Base-by-base conservation (phyloP, 169 alveolate genomes). In the Plasmodium adleri region DNA sequence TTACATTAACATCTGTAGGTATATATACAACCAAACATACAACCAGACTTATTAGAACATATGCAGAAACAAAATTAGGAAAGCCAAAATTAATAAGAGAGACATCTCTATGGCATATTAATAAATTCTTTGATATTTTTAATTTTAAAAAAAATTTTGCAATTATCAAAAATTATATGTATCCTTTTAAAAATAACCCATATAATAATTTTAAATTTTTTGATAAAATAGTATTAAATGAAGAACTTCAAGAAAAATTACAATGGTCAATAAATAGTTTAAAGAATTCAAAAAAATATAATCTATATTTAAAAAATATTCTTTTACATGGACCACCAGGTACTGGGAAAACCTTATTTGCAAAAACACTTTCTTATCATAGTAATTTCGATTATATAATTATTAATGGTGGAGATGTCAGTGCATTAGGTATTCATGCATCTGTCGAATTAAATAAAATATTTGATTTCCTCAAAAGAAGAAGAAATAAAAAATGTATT, bases 371-470 rank as follows among this genome's bases (percentile, higher is more conserved):
- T 22, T 99, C 99, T 1, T 88, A 94, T 64, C 93, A 94, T 88
- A 96, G 99, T 39, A 99, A 99, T 22, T 83, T 97, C 88, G 99
- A 98, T 88, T 97, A 95, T 88, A 99, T 99, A 17, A 96, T 97
- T 60, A 96, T 97, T 96, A 96, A 98, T 22, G 99, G 99, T 2
- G 99, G 99, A 12, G 99, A 98, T 92, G 97, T 98, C 10, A 99
- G 99, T 32, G 99, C 99, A 43, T 95, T 98, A 26, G 99, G 99
- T 17, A 95, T 95, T 60, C 96, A 97, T 28, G 99, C 98, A 3
- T 98, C 98, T 15, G 93, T 94, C 15, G 99, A 98, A 88, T 88
- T 98, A 22, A 97, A 98, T 93, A 98, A 98, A 83, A 95, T 98
- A 12, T 98, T 98, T 72, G 96, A 96, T 43, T 98, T 99, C 99